A percentile compares a stretch with the other conserved stretches of the same genome.
These are phyloP conservation scores for Venturia nashicola DNA, from an alignment of 2,329 filamentous ascomycete genomes.

Conservation along the genomic window DNA sequence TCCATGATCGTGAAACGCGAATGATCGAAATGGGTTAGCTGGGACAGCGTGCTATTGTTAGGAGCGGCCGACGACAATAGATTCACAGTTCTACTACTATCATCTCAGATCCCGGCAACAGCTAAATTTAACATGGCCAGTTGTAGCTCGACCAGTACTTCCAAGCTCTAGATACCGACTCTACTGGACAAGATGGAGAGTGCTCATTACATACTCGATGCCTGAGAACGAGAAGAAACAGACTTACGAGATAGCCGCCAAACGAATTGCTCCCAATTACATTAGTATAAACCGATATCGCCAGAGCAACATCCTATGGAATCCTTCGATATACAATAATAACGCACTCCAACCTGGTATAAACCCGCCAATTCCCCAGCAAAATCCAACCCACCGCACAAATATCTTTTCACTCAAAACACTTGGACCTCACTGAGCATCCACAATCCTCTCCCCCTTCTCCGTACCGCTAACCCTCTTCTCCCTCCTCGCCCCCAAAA, in stretches of 20 bases:
- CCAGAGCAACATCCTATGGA: neutral
- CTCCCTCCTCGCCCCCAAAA: constrained; percentile 16
- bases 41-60: neutral
- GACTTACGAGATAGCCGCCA: neutral
- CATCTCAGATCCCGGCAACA: neutral
- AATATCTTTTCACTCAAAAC: no score
- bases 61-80: neutral
- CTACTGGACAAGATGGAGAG: no score
- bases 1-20: constrained; percentile 1
- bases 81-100: neutral
- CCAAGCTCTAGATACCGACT: no score
- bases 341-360: neutral
- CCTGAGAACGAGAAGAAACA: no score
- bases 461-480: neutral
- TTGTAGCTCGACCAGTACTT: neutral
- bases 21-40: neutral
- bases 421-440: neutral
- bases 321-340: no score
- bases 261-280: neutral
- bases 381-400: neutral
- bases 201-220: neutral
- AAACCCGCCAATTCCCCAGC: neutral
- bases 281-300: neutral
- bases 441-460: neutral
- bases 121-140: neutral